Evolutionary conservation across 306 rosid species (phyloP), one percentile per base, ranked within the genome.

Genomic region (Medicago lupulina): DNA sequence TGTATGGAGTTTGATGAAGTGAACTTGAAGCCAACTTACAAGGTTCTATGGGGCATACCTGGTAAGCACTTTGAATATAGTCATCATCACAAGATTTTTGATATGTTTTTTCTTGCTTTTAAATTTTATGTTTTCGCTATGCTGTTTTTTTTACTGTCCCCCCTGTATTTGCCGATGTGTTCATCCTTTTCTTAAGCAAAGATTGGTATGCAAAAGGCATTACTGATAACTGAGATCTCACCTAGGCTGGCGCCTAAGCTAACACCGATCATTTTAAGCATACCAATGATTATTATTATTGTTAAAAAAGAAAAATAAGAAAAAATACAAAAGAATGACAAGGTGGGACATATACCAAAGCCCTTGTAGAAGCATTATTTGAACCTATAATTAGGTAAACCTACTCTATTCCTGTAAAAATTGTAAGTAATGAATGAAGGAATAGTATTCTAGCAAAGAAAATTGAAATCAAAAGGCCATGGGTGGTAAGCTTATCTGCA

Each of bases 1-100:
- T 88, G 97, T 67, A 87, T 92, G 98, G 97, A 95, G 84, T 95
- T 92, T 54, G 97, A 95, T 83, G 98, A 92, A 67, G 92, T 87
- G 84, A 92, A 95, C 78, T 86, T 95, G 79, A 92, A 90, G 88
- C 98, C 98, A 78, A 95, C 97, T 40, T 92, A 90, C 88, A 92
- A 85, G 87, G 53, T 95, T 85, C 97, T 95, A 49, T 95, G 92
- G 99, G 97, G 97, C 72, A 90, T 95, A 75, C 99, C 99, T 74
- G 99, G 99, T 90, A 64, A 61, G 70, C 61, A 74, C 73, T 73
- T 55, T 58, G 58, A 51, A 74, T 77, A 34, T 75, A 49, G 50
- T 60, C 46, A 53, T 55, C 41, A 57, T 53, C 38, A 17, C 70
- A 74, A 74, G 5, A 66, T 57, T 12, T 7, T n/a, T 39, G n/a